Conservation (phyloP, 148 eudicot species). For the Fagopyrum homotropicum region DNA sequence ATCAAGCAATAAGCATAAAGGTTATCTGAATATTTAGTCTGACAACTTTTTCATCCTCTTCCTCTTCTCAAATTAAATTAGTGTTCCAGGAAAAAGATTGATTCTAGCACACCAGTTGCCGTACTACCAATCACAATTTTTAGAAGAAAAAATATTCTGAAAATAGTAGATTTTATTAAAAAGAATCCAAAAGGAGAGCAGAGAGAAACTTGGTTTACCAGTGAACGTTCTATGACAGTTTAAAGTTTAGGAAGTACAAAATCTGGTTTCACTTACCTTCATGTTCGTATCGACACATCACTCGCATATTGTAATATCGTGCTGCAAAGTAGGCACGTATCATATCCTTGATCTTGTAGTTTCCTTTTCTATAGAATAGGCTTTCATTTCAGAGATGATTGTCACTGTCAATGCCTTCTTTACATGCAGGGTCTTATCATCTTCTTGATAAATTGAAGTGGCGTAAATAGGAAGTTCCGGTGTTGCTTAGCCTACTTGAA, state of each 20-base stretch:
- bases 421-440: background rate
- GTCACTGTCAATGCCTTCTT: background rate
- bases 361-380: background rate
- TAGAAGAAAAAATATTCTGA: background rate
- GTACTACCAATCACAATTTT: background rate
- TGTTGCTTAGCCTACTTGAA: background rate
- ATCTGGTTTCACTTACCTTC: background rate
- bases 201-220: background rate
- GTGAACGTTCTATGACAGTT: background rate
- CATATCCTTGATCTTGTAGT: background rate
- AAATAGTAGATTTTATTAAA: background rate
- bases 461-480: background rate
- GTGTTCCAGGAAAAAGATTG: background rate
- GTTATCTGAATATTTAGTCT: constrained; percentile 5
- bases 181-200: background rate
- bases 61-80: background rate
- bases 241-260: background rate
- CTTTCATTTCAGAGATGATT: background rate
- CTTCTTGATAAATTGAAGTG: background rate
- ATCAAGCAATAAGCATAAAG: constrained; percentile 10
- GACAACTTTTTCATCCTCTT: background rate
- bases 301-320: background rate
- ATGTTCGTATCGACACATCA: background rate
- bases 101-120: background rate
- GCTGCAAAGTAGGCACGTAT: background rate